A percentile compares a stretch with the other conserved stretches of the same genome.
Conservation (phyloP, 371 early-diverging fungal genomes). For the Syncephalastrum contaminatum region DNA sequence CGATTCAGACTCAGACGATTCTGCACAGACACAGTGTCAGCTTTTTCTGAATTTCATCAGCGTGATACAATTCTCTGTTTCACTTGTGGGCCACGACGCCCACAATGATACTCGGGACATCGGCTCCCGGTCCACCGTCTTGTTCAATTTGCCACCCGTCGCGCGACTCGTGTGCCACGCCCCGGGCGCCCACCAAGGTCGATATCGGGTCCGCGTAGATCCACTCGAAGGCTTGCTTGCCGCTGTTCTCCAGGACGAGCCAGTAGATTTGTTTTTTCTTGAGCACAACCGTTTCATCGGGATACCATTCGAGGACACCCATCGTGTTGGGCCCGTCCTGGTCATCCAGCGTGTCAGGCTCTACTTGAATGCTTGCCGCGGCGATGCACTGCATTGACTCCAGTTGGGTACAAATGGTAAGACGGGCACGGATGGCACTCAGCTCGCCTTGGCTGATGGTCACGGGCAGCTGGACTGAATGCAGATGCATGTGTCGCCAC, state of each 20-base stretch:
- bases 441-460: constrained; percentile 7
- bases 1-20: too few species aligned
- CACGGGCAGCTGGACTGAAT: constrained; percentile 29
- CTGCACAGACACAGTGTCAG: too few species aligned
- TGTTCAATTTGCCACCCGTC: constrained; percentile 14
- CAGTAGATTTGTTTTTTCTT: constrained; percentile 19
- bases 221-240: constrained; percentile 12
- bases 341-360: background rate
- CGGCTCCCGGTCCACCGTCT: constrained; percentile 4
- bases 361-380: background rate
- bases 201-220: constrained; percentile 9
- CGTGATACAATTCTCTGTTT: background rate
- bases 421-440: constrained; percentile 16
- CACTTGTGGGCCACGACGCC: constrained; percentile 12
- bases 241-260: constrained; percentile 12
- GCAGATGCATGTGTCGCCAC: constrained; percentile 35
- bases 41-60: too few species aligned
- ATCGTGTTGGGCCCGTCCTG: background rate
- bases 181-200: constrained; percentile 1
- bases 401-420: too few species aligned
- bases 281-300: constrained; percentile 15
- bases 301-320: constrained; percentile 12
- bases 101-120: constrained; percentile 14
- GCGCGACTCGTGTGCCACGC: constrained; percentile 11
- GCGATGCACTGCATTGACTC: background rate